Evolutionary conservation across 345 rosid species (phyloP).

Genomic region (Triadica sebifera): DNA sequence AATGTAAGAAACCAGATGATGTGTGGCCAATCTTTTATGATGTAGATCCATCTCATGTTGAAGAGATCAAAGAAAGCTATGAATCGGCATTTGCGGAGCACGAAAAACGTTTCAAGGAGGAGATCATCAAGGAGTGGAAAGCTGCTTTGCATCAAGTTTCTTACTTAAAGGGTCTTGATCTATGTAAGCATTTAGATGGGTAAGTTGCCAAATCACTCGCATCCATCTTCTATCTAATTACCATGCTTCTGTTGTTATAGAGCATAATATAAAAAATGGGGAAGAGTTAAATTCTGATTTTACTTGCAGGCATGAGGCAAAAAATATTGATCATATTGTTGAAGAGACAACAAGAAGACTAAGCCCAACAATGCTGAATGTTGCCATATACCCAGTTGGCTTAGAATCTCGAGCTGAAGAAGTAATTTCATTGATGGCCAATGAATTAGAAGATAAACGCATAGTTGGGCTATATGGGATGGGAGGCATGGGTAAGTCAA

Average conservation of each 20-base stretch:
- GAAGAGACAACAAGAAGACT: conserved; percentile 5
- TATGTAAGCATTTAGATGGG: conserved; percentile 5
- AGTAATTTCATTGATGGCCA: conserved; percentile 6
- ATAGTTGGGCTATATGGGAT: conserved; percentile 28
- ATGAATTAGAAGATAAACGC: background rate
- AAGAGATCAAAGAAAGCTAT: conserved; percentile 5
- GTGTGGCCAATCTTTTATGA: conserved; percentile 14
- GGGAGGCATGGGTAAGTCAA: conserved; percentile 25
- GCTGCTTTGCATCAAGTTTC: conserved; percentile 8
- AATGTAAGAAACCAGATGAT: background rate
- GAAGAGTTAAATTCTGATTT: background rate
- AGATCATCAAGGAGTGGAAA: conserved; percentile 6
- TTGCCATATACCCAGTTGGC: conserved; percentile 13
- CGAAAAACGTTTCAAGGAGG: background rate
- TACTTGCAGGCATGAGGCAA: conserved; percentile 5
- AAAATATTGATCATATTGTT: conserved; percentile 1
- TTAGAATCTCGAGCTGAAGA: background rate
- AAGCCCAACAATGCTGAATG: background rate
- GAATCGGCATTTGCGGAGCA: conserved; percentile 1
- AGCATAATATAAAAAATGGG: too few species aligned
- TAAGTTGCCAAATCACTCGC: background rate
- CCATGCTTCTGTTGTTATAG: too few species aligned
- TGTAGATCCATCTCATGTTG: conserved; percentile 13
- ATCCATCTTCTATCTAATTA: too few species aligned
- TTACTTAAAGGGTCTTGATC: background rate